Conservation (phyloP, 768 basidiomycete species). For the Mycena rebaudengoi region DNA sequence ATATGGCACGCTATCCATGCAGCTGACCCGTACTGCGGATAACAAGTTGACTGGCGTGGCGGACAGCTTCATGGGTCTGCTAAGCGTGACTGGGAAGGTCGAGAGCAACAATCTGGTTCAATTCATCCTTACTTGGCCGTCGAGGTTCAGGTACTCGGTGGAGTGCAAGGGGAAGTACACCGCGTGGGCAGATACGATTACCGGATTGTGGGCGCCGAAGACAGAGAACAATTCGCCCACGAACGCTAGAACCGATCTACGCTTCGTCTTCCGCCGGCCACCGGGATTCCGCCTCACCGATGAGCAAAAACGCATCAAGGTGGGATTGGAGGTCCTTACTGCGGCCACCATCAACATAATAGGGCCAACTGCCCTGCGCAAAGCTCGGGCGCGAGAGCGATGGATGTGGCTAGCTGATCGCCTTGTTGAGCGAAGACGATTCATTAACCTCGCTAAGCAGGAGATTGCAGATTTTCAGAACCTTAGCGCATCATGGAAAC, state of each 20-base stretch:
- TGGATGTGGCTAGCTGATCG: conserved; percentile 17
- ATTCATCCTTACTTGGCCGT: conserved; percentile 11
- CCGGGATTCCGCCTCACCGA: conserved; percentile 17
- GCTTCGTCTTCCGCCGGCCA: conserved; percentile 14
- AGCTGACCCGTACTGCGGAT: conserved; percentile 10
- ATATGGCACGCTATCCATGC: conserved; percentile 12
- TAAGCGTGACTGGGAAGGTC: conserved; percentile 12
- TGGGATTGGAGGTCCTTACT: conserved; percentile 21
- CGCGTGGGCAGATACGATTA: conserved; percentile 7
- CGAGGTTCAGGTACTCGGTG: conserved; percentile 2
- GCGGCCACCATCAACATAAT: conserved; percentile 10
- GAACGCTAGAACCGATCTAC: background rate
- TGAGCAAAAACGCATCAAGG: conserved; percentile 12
- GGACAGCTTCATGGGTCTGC: conserved; percentile 5
- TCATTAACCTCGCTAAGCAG: background rate
- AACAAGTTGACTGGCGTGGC: conserved; percentile 6
- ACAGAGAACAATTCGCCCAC: background rate
- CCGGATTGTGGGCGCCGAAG: conserved; percentile 3
- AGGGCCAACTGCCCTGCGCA: no score
- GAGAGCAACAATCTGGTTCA: conserved; percentile 2
- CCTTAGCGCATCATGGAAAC: conserved; percentile 8
- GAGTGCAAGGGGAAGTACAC: conserved; percentile 19
- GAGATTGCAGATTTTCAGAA: background rate
- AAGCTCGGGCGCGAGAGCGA: background rate
- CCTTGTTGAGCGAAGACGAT: conserved; percentile 15